Percentiles rank a stretch among this genome's conserved stretches.
Evolutionary conservation across 2,329 filamentous ascomycete species (phyloP).

Genomic region (Sclerotinia trifoliorum): DNA sequence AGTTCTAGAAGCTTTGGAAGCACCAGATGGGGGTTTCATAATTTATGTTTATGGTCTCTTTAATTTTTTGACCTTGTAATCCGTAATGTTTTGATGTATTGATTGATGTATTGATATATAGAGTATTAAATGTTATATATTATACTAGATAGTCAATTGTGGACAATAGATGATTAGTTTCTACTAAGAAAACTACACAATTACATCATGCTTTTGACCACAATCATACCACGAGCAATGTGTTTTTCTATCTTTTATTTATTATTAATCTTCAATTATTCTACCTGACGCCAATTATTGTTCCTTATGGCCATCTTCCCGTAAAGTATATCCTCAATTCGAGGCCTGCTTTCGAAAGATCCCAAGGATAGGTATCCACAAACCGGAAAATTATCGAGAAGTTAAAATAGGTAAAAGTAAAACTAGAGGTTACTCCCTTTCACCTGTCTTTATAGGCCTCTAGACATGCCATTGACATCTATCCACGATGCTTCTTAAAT

Average conservation of each 20-base stretch:
- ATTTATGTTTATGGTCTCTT: neutral
- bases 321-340: constrained; percentile 20
- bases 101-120: no score
- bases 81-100: no score
- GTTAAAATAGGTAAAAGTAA: constrained; percentile 19
- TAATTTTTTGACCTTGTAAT: no score
- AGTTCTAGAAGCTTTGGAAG: constrained; percentile 11
- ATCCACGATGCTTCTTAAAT: constrained; percentile 9
- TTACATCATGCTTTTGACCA: neutral
- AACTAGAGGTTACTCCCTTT: constrained; percentile 9
- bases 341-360: constrained; percentile 8
- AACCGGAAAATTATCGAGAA: constrained; percentile 15
- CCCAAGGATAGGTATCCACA: constrained; percentile 10
- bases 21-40: neutral
- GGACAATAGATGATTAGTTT: neutral
- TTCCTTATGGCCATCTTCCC: constrained; percentile 5
- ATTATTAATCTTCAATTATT: constrained; percentile 14
- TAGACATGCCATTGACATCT: constrained; percentile 15
- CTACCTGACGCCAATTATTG: constrained; percentile 24
- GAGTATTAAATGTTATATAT: no score
- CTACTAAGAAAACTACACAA: neutral
- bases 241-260: neutral
- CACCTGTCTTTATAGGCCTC: constrained; percentile 9
- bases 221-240: no score
- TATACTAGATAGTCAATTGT: no score